A percentile compares a stretch with the other conserved stretches of the same genome.
Evolutionary conservation across 2,329 filamentous ascomycete genomes (phyloP).

Genomic region (Colletotrichum musicola): DNA sequence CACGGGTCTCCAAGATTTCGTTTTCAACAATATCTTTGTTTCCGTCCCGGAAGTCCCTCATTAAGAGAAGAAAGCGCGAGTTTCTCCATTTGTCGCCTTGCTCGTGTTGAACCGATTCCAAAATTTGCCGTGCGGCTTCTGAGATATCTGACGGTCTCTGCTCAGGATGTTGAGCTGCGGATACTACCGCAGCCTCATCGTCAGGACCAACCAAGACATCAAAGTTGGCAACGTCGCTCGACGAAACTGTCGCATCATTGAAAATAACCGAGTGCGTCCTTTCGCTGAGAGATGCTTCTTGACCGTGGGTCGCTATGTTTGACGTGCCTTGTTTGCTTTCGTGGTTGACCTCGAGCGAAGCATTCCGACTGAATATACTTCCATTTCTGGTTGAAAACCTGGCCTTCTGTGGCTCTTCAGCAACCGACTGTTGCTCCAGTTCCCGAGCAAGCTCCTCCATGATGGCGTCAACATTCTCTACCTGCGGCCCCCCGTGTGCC

Average conservation of each 20-base stretch:
- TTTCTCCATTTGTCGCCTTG: conserved; percentile 61
- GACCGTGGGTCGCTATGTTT: not conserved
- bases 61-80: conserved; percentile 58
- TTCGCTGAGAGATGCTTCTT: not conserved
- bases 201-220: conserved; percentile 2
- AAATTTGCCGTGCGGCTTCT: conserved; percentile 56
- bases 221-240: not conserved
- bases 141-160: conserved; percentile 49
- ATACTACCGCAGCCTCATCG: not conserved
- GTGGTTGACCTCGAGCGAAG: not conserved
- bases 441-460: conserved; percentile 59
- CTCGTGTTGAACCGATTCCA: conserved; percentile 59
- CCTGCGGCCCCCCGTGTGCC: conserved; percentile 47
- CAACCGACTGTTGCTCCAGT: conserved; percentile 45
- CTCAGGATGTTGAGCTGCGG: not conserved
- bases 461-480: conserved; percentile 56
- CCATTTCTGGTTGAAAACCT: not conserved
- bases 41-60: conserved; percentile 60
- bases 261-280: no score
- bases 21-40: conserved; percentile 58
- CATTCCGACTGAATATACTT: not conserved
- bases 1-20: conserved; percentile 51
- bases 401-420: not conserved
- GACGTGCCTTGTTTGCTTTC: not conserved
- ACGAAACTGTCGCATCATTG: no score